Evolutionary conservation across 2,329 filamentous ascomycete genomes (phyloP).

Genomic region (Byssothecium circinans): DNA sequence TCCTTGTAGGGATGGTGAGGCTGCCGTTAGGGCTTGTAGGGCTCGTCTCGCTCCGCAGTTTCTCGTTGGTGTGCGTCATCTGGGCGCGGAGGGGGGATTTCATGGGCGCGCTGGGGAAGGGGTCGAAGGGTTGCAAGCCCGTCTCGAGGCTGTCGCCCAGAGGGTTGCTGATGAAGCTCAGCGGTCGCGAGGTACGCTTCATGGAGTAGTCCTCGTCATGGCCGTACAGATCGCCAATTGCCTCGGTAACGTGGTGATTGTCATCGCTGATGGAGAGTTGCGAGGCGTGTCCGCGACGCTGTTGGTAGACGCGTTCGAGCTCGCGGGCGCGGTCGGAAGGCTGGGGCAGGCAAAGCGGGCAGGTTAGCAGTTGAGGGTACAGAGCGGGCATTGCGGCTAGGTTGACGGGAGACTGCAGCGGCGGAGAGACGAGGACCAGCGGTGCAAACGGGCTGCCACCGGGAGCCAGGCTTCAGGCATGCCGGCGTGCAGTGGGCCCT

Average conservation of each 20-base stretch:
- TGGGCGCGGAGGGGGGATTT: conserved; percentile 44
- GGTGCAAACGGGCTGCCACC: too few relatives aligned
- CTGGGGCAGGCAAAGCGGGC: conserved; percentile 27
- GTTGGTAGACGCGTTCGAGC: conserved; percentile 53
- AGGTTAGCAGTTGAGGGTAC: conserved; percentile 33
- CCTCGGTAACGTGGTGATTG: conserved; percentile 90
- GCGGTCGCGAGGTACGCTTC: conserved; percentile 63
- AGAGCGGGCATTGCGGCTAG: neutral
- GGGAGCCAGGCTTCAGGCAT: too few relatives aligned
- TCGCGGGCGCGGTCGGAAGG: conserved; percentile 47
- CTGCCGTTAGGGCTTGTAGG: conserved; percentile 23
- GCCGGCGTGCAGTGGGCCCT: neutral
- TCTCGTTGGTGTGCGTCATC: conserved; percentile 21
- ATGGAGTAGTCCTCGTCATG: conserved; percentile 66
- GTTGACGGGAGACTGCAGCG: conserved; percentile 9
- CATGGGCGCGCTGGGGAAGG: conserved; percentile 46
- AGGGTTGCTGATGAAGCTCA: conserved; percentile 71
- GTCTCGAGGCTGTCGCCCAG: conserved; percentile 53
- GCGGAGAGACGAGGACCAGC: neutral
- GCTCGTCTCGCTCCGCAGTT: neutral
- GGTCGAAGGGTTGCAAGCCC: conserved; percentile 32
- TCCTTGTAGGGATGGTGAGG: conserved; percentile 14
- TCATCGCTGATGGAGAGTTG: conserved; percentile 79
- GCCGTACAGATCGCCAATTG: conserved; percentile 88
- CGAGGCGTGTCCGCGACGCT: conserved; percentile 60